Evolutionary conservation across 345 rosid genomes (phyloP).

Genomic region (Anastatica hierochuntica): DNA sequence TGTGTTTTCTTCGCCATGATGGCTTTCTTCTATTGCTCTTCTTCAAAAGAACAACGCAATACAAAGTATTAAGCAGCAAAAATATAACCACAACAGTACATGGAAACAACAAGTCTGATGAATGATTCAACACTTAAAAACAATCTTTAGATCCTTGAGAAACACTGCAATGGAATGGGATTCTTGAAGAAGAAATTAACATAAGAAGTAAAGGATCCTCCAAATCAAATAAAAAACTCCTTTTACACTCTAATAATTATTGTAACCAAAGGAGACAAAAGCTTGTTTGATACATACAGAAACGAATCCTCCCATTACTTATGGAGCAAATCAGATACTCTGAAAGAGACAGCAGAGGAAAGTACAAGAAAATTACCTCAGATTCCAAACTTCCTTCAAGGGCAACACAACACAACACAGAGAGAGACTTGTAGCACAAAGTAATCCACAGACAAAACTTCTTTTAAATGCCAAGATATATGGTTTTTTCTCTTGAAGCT

Average conservation of each 20-base stretch:
- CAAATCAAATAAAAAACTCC: slow-evolving; percentile 5
- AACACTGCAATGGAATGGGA: slow-evolving; percentile 18
- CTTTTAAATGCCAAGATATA: slow-evolving; percentile 34
- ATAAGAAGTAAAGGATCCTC: slow-evolving; percentile 16
- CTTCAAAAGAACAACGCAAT: slow-evolving; percentile 7
- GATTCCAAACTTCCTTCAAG: too few relatives aligned
- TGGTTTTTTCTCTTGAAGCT: neutral
- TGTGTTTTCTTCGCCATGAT: slow-evolving; percentile 32
- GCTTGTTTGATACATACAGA: too few relatives aligned
- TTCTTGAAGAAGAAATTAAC: slow-evolving; percentile 18
- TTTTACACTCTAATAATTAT: slow-evolving; percentile 6
- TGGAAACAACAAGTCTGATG: too few relatives aligned
- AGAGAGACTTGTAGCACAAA: slow-evolving; percentile 25
- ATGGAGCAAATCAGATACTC: slow-evolving; percentile 6
- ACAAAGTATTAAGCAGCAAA: neutral
- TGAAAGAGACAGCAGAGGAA: slow-evolving; percentile 12
- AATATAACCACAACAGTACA: neutral
- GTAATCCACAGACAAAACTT: slow-evolving; percentile 10
- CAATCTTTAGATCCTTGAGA: neutral
- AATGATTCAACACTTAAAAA: neutral
- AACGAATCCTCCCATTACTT: too few relatives aligned
- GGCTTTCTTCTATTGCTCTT: neutral
- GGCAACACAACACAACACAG: slow-evolving; percentile 5
- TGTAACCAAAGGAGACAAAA: slow-evolving; percentile 8
- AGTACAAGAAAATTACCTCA: slow-evolving; percentile 17